Conservation (phyloP, 495 filamentous ascomycete species). For the Durotheca rogersii region DNA sequence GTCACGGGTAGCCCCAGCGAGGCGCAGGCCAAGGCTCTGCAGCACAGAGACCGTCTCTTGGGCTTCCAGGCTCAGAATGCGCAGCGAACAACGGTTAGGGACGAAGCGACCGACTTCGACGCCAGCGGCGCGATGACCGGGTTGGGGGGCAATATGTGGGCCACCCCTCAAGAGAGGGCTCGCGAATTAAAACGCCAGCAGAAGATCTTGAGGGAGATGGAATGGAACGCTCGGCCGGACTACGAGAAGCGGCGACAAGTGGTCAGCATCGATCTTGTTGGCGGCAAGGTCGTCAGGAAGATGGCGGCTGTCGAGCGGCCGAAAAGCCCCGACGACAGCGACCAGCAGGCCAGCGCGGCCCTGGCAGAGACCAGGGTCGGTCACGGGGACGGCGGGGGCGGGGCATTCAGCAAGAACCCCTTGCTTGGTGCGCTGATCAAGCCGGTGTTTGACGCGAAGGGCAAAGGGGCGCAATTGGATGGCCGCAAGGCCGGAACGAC, state of each 20-base stretch:
- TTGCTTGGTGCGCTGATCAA: conserved; percentile 75
- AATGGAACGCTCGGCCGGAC: conserved; percentile 86
- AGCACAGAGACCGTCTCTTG: conserved; percentile 81
- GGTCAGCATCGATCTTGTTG: conserved; percentile 79
- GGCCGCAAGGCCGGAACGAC: conserved; percentile 47
- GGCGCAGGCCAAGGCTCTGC: conserved; percentile 59
- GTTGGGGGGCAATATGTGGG: conserved; percentile 72
- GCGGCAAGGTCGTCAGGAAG: conserved; percentile 72
- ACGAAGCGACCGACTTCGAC: conserved; percentile 94
- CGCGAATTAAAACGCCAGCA: conserved; percentile 88
- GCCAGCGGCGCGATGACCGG: conserved; percentile 53
- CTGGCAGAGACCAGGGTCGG: conserved; percentile 33
- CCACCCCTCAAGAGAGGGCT: conserved; percentile 81
- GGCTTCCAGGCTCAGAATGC: conserved; percentile 87
- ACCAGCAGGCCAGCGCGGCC: conserved; percentile 22
- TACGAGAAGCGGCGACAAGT: conserved; percentile 91
- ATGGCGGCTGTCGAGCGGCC: conserved; percentile 63
- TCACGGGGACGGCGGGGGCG: conserved; percentile 39
- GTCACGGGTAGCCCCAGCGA: conserved; percentile 37
- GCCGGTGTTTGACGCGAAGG: conserved; percentile 68
- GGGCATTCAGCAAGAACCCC: conserved; percentile 81
- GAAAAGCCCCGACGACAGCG: conserved; percentile 49
- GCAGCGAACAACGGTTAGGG: conserved; percentile 79
- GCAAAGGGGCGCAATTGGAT: conserved; percentile 43
- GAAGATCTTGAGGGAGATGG: conserved; percentile 79